These are phyloP conservation scores for Penicillium digitatum DNA, from an alignment of 2,329 filamentous ascomycete genomes.

Conservation along the genomic window DNA sequence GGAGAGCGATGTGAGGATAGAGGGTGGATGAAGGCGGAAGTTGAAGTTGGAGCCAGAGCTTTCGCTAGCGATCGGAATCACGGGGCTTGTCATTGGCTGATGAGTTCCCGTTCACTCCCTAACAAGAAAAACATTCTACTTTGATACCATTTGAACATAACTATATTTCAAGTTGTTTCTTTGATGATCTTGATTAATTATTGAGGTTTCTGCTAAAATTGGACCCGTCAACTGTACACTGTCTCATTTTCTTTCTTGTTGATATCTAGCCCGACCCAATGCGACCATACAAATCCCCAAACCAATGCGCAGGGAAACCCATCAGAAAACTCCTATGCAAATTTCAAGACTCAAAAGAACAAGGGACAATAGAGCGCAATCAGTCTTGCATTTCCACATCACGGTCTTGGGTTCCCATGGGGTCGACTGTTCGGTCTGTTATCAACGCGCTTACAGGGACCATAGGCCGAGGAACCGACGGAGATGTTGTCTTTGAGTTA, in stretches of 20 bases:
- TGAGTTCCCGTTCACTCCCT: slow-evolving; percentile 17
- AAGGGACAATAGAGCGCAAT: background rate
- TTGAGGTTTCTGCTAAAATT: background rate
- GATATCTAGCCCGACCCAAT: slow-evolving; percentile 13
- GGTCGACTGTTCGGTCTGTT: slow-evolving; percentile 52
- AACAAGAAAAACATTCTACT: slow-evolving; percentile 9
- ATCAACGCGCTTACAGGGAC: slow-evolving; percentile 53
- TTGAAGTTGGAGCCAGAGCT: slow-evolving; percentile 41
- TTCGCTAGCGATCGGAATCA: slow-evolving; percentile 44
- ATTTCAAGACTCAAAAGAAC: slow-evolving; percentile 11
- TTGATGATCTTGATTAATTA: background rate
- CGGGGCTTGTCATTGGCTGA: slow-evolving; percentile 39
- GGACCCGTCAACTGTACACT: background rate
- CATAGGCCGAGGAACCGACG: slow-evolving; percentile 32
- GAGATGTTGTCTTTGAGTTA: slow-evolving; percentile 22
- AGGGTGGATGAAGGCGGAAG: slow-evolving; percentile 38
- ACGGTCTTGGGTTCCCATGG: slow-evolving; percentile 39
- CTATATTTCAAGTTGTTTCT: background rate
- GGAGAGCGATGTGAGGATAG: slow-evolving; percentile 27
- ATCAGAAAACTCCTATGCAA: slow-evolving; percentile 23
- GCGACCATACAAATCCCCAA: slow-evolving; percentile 13
- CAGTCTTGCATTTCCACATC: slow-evolving; percentile 57
- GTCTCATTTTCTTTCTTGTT: background rate
- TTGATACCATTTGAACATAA: background rate
- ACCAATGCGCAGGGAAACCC: slow-evolving; percentile 7